phyloP scores from a whole-genome alignment of 1,139 yeast genomes.

The Maudiozyma humilis region DNA sequence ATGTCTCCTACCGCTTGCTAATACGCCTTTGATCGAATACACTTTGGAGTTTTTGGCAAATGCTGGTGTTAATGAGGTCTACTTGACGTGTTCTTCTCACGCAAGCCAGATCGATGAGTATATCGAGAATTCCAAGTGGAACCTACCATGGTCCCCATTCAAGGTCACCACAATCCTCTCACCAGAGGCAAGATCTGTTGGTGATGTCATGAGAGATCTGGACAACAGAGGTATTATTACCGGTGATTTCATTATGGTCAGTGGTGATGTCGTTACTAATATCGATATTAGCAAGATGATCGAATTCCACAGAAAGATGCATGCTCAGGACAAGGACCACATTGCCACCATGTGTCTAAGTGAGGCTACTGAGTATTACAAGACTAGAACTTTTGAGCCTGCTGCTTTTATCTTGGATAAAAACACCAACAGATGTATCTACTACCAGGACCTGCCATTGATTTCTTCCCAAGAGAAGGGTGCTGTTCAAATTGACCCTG shows the following conservation, averaged over 20 bases:
- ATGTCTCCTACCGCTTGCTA: conserved; percentile 84
- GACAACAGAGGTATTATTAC: conserved; percentile 84
- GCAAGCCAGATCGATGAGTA: conserved; percentile 82
- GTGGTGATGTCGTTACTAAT: conserved; percentile 93
- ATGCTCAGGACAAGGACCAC: conserved; percentile 72
- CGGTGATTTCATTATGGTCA: conserved; percentile 79
- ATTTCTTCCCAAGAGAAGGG: conserved; percentile 45
- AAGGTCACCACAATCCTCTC: conserved; percentile 68
- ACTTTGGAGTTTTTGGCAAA: conserved; percentile 89
- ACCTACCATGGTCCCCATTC: conserved; percentile 64
- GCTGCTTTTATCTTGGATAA: conserved; percentile 79
- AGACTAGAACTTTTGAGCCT: conserved; percentile 74
- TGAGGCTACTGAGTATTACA: conserved; percentile 77
- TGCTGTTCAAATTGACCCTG: conserved; percentile 71
- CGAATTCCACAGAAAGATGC: conserved; percentile 64
- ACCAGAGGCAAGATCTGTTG: conserved; percentile 85
- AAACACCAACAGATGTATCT: conserved; percentile 64
- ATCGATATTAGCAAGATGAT: conserved; percentile 69
- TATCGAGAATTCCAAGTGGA: conserved; percentile 80
- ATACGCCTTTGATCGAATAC: conserved; percentile 87
- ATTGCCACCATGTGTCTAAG: conserved; percentile 90
- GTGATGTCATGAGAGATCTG: conserved; percentile 94
- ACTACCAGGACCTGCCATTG: conserved; percentile 68
- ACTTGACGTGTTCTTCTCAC: conserved; percentile 80
- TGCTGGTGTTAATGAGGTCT: conserved; percentile 85